Conservation (phyloP, 306 rosid species). For the Begonia masoniana region DNA sequence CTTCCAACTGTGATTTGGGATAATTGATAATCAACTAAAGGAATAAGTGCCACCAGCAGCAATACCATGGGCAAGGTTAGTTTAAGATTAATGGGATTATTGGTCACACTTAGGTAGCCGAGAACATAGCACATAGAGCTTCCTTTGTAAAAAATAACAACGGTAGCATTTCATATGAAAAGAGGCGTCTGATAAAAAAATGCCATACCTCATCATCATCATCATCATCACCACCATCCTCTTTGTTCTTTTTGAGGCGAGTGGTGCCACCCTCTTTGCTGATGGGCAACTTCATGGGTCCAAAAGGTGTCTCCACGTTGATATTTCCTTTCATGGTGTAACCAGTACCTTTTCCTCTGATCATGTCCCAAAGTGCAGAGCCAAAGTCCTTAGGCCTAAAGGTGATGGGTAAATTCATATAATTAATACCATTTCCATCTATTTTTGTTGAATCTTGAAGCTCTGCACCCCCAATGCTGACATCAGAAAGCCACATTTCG, state of each 20-base stretch:
- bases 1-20: no score
- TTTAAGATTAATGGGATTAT: no score
- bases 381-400: slow-evolving; percentile 94
- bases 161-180: no score
- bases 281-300: slow-evolving; percentile 83
- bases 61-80: no score
- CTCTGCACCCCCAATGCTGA: slow-evolving; percentile 61
- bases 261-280: slow-evolving; percentile 92
- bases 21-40: no score
- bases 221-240: slow-evolving; percentile 54
- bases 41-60: no score
- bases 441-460: slow-evolving; percentile 56
- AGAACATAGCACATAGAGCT: no score
- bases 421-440: slow-evolving; percentile 40
- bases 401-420: slow-evolving; percentile 62
- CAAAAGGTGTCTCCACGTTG: slow-evolving; percentile 85
- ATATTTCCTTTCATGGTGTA: slow-evolving; percentile 69
- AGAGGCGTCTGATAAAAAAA: no score
- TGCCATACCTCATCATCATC: slow-evolving; percentile 53
- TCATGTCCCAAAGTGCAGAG: slow-evolving; percentile 97
- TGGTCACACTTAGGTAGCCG: no score
- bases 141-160: no score
- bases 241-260: slow-evolving; percentile 66
- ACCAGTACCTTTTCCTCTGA: slow-evolving; percentile 91
- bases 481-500: slow-evolving; percentile 78